These are phyloP conservation scores for Retiboletus fuscus DNA, from an alignment of 1,284 basidiomycete genomes.

Conservation along the genomic window DNA sequence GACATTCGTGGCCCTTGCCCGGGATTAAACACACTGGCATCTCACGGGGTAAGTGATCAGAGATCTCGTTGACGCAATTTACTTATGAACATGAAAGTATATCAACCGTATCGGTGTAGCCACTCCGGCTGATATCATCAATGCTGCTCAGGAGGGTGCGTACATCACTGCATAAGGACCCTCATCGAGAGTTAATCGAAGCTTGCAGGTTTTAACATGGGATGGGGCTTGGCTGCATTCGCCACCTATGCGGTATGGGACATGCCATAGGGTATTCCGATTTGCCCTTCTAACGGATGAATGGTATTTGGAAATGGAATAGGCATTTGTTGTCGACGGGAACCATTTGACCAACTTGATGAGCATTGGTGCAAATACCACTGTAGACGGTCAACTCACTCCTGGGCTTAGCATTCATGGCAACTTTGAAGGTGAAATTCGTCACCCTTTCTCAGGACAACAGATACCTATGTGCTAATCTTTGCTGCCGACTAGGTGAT, in stretches of 20 bases:
- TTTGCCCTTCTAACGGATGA: slow-evolving; percentile 2
- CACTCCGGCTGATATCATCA: slow-evolving; percentile 44
- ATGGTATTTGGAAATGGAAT: too few species aligned
- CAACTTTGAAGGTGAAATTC: slow-evolving; percentile 40
- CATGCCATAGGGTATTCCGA: background rate
- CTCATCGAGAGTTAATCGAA: background rate
- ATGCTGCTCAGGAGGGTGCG: slow-evolving; percentile 39
- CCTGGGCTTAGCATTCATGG: slow-evolving; percentile 39
- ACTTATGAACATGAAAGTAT: slow-evolving; percentile 30
- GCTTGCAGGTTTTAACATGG: slow-evolving; percentile 44
- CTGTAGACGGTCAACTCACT: slow-evolving; percentile 30
- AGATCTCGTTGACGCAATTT: background rate
- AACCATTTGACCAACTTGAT: slow-evolving; percentile 47
- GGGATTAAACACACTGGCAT: slow-evolving; percentile 60
- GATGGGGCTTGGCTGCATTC: slow-evolving; percentile 40
- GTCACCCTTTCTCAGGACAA: background rate
- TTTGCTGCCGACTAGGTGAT: slow-evolving; percentile 27
- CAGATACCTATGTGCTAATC: background rate
- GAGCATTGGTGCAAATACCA: slow-evolving; percentile 45
- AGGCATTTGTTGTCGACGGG: slow-evolving; percentile 44
- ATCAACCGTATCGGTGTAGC: slow-evolving; percentile 40
- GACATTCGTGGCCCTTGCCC: slow-evolving; percentile 61
- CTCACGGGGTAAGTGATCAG: slow-evolving; percentile 50
- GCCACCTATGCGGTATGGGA: slow-evolving; percentile 38
- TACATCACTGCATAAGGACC: background rate